phyloP scores from a whole-genome alignment of 139 green algal genomes.

The Tetraselmis chui region DNA sequence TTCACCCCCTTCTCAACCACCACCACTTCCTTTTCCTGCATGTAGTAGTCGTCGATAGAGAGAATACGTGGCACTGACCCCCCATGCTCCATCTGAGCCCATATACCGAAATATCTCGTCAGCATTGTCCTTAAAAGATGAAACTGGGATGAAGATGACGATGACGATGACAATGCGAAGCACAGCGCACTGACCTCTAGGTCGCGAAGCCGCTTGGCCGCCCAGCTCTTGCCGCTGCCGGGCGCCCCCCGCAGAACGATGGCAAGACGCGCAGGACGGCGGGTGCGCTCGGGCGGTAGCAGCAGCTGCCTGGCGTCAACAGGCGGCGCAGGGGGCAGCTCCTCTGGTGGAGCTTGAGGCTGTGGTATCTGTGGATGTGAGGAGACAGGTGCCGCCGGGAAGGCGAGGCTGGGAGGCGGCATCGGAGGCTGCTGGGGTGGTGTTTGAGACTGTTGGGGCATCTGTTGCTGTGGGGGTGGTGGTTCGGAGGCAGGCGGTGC shows the following conservation, averaged over 20 bases:
- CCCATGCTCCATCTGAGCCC: conserved; percentile 25
- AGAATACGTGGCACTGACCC: conserved; percentile 56
- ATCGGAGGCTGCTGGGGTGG: too few relatives aligned
- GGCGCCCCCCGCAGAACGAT: conserved; percentile 64
- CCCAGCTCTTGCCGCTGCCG: conserved; percentile 70
- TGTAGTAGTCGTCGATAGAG: conserved; percentile 84
- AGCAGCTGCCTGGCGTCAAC: conserved; percentile 10
- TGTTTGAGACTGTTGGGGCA: too few relatives aligned
- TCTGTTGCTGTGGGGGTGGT: too few relatives aligned
- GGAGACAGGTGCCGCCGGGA: too few relatives aligned
- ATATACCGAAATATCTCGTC: too few relatives aligned
- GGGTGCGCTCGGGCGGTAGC: conserved; percentile 17
- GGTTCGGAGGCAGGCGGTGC: too few relatives aligned
- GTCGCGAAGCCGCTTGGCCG: conserved; percentile 54
- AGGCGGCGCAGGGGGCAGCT: background rate
- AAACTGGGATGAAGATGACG: too few relatives aligned
- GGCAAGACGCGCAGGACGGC: conserved; percentile 44
- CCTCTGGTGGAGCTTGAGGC: too few relatives aligned
- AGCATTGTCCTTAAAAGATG: too few relatives aligned
- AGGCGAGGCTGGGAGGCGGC: too few relatives aligned
- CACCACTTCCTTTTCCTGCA: conserved; percentile 24
- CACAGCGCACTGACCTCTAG: conserved; percentile 56
- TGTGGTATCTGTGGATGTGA: too few relatives aligned
- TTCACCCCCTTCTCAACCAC: background rate
- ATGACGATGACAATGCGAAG: too few relatives aligned